A percentile compares a stretch with the other conserved stretches of the same genome.
These are phyloP conservation scores for Sodiomyces alkalinus DNA, from an alignment of 2,329 filamentous ascomycete species.

Conservation along the genomic window DNA sequence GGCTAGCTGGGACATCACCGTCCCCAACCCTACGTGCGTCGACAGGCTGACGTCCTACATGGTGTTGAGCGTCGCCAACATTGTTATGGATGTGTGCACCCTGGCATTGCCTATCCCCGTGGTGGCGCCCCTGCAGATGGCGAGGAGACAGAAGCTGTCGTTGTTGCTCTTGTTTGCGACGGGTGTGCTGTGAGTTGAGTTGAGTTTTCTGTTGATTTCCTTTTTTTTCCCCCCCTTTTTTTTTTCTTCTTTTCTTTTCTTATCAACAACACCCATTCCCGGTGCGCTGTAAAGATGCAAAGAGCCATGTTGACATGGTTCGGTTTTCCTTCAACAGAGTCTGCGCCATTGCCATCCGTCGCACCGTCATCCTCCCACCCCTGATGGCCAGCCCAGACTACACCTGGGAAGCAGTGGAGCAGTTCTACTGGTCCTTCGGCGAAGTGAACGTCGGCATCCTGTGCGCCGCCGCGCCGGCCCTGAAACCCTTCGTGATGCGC, in stretches of 20 bases:
- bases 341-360: slow-evolving; percentile 14
- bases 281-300: too few relatives aligned
- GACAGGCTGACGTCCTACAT: slow-evolving; percentile 2
- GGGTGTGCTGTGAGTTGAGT: slow-evolving; percentile 1
- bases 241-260: too few relatives aligned
- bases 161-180: slow-evolving; percentile 3
- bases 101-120: slow-evolving; percentile 3
- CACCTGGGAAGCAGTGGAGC: slow-evolving; percentile 11
- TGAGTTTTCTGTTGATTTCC: not conserved
- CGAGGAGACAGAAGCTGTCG: slow-evolving; percentile 3
- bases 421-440: slow-evolving; percentile 15
- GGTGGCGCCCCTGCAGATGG: slow-evolving; percentile 5
- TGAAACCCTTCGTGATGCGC: slow-evolving; percentile 10
- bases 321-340: slow-evolving; percentile 9
- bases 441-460: slow-evolving; percentile 8
- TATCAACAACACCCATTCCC: too few relatives aligned
- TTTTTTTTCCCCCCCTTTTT: too few relatives aligned
- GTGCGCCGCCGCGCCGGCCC: slow-evolving; percentile 6
- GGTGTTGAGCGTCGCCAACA: slow-evolving; percentile 4
- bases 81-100: slow-evolving; percentile 4
- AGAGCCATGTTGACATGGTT: not conserved
- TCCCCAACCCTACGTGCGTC: slow-evolving; percentile 1
- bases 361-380: slow-evolving; percentile 12
- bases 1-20: slow-evolving; percentile 2
- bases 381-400: slow-evolving; percentile 12